Base-by-base conservation (phyloP, 495 filamentous ascomycete species). In the Rhizodiscina lignyota region DNA sequence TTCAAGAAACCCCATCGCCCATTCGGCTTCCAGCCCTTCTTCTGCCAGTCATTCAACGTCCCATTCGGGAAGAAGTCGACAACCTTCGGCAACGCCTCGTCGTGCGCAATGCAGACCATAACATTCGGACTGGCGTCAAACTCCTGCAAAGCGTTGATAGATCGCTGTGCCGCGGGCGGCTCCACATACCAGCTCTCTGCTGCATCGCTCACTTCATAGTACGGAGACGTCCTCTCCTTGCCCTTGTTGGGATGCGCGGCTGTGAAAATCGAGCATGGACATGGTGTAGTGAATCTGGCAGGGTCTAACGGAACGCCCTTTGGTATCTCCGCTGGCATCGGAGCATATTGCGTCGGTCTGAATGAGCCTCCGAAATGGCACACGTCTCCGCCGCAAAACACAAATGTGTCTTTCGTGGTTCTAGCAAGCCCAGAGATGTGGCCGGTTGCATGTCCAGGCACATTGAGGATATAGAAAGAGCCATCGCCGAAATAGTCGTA, bases 391-490 rank as follows among this genome's bases (percentile, higher is more conserved):
- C 62, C 66, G 53, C 74, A 54, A 8, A 73, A 50, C 39, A 75
- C 54, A 45, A 70, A 75, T 4, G 61, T 64, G 15, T 64, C 59
- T 1, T 32, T 31, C 38, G 63, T 68, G 6, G 64, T 66, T 1
- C 70, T 51, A 6, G 67, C 72, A 3, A 79, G 51, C 0, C 41
- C 72, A 38, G 61, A 63, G 3, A 74, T 56, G 42, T 79, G 72
- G 0, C 74, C 72, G 20, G 63, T 49, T 8, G 60, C 56, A 38
- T 75, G 72, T 10, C 72, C 72, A 2, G 70, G 68, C 0, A 61
- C 41, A 43, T 71, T 57, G 30, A 77, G 55, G 24, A 76, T 55
- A 48, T 70, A 72, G 38, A 75, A 65, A 17, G 60, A 63, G 5
- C 72, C 71, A 43, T 76, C 72, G 5, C 56, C 58, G 42, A 73